phyloP scores from a whole-genome alignment of 495 filamentous ascomycete genomes.

The Echria macrotheca region DNA sequence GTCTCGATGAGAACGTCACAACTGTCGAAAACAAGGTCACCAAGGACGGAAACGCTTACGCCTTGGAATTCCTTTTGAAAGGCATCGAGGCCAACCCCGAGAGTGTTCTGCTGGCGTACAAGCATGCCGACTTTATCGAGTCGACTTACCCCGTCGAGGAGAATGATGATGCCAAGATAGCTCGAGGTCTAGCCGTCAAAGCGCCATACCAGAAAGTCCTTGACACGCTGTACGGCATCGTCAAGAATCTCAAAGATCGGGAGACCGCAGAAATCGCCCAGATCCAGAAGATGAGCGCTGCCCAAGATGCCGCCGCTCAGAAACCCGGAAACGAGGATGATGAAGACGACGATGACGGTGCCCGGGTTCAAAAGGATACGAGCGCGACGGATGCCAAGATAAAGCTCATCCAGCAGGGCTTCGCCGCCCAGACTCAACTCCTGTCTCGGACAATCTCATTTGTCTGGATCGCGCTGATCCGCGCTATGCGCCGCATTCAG shows the following conservation, averaged over 20 bases:
- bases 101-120: constrained; percentile 83
- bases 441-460: constrained; percentile 78
- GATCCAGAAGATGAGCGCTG: constrained; percentile 54
- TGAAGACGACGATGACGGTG: constrained; percentile 58
- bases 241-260: constrained; percentile 64
- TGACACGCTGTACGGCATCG: constrained; percentile 75
- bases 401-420: constrained; percentile 63
- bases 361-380: constrained; percentile 50
- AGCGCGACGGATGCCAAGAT: constrained; percentile 57
- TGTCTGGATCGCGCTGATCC: constrained; percentile 90
- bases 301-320: constrained; percentile 29
- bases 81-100: constrained; percentile 90
- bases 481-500: constrained; percentile 88
- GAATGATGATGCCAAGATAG: constrained; percentile 60
- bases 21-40: constrained; percentile 53
- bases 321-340: constrained; percentile 47
- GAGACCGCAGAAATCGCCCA: constrained; percentile 65
- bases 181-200: constrained; percentile 67
- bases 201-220: constrained; percentile 79
- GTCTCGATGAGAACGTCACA: constrained; percentile 63
- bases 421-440: constrained; percentile 62
- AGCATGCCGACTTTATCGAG: constrained; percentile 81
- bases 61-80: constrained; percentile 62
- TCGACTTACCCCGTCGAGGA: constrained; percentile 61
- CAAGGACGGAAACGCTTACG: constrained; percentile 59